These are phyloP conservation scores for Kodamaea plutei DNA, from an alignment of 1,139 yeast genomes.

Conservation along the genomic window DNA sequence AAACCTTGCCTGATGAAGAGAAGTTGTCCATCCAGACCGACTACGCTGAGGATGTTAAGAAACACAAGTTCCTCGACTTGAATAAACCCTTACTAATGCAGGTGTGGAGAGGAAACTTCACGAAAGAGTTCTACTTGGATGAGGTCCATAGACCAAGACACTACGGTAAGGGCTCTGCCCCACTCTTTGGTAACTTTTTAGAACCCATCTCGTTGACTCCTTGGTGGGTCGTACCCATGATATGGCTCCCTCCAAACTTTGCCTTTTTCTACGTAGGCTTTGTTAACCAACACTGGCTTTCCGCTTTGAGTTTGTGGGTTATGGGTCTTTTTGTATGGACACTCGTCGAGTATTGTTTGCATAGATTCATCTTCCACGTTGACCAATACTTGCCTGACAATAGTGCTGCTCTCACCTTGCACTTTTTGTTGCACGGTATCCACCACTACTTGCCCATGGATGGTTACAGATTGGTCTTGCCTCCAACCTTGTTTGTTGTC, in stretches of 20 bases:
- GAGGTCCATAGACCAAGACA: conserved; percentile 98
- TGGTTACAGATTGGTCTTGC: conserved; percentile 85
- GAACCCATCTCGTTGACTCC: conserved; percentile 48
- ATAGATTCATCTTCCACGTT: conserved; percentile 89
- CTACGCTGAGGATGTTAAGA: conserved; percentile 60
- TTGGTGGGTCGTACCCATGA: conserved; percentile 71
- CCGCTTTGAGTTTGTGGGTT: conserved; percentile 42
- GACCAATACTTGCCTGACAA: conserved; percentile 83
- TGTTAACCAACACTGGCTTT: conserved; percentile 29
- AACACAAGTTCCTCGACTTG: conserved; percentile 83
- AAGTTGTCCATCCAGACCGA: conserved; percentile 77
- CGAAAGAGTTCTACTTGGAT: conserved; percentile 86
- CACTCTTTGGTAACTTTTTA: conserved; percentile 48
- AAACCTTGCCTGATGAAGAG: conserved; percentile 66
- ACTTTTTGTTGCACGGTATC: conserved; percentile 89
- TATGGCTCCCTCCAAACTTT: conserved; percentile 82
- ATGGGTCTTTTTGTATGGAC: conserved; percentile 90
- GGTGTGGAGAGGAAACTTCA: conserved; percentile 66
- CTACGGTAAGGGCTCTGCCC: conserved; percentile 79
- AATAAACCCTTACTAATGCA: conserved; percentile 77
- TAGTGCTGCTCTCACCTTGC: conserved; percentile 69
- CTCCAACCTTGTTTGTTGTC: conserved; percentile 72
- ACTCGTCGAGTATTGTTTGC: conserved; percentile 78
- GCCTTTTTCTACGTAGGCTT: conserved; percentile 44
- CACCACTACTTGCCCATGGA: conserved; percentile 99